These are phyloP conservation scores for Neonectria neomacrospora DNA, from an alignment of 2,329 filamentous ascomycete genomes.

Conservation along the genomic window DNA sequence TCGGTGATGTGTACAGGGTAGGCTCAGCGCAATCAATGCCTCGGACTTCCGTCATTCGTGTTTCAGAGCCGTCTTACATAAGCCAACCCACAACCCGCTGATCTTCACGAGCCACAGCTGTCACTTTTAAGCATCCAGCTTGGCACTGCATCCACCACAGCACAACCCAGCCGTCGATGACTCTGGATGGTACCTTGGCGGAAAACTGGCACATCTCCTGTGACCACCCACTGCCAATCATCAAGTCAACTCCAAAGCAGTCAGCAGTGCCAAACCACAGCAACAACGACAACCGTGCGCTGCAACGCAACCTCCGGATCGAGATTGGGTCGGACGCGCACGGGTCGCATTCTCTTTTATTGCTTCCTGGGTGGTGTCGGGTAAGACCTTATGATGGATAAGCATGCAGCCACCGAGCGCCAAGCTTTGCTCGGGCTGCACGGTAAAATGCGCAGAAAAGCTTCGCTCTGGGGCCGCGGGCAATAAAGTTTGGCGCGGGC, in stretches of 20 bases:
- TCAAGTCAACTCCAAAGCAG: too few relatives aligned
- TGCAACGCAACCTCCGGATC: not conserved
- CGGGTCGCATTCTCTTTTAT: not conserved
- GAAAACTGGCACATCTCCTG: not conserved
- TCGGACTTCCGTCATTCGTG: not conserved
- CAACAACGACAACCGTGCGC: too few relatives aligned
- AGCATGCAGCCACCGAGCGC: slow-evolving; percentile 45
- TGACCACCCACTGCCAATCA: not conserved
- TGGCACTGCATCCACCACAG: not conserved
- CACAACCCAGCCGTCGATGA: not conserved
- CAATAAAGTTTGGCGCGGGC: slow-evolving; percentile 38
- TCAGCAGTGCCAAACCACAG: too few relatives aligned
- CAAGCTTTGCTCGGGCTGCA: slow-evolving; percentile 46
- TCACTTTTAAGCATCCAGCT: slow-evolving; percentile 20
- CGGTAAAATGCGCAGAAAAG: slow-evolving; percentile 43
- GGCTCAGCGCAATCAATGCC: not conserved
- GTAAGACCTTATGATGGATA: slow-evolving; percentile 37
- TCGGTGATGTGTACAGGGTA: slow-evolving; percentile 17
- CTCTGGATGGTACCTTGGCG: not conserved
- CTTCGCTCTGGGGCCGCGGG: slow-evolving; percentile 34
- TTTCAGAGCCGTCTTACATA: slow-evolving; percentile 11
- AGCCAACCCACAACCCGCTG: slow-evolving; percentile 9
- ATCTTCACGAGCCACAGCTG: slow-evolving; percentile 15
- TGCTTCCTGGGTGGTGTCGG: slow-evolving; percentile 25
- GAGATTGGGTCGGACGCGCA: not conserved